Evolutionary conservation across 169 alveolate genomes (phyloP), one percentile per base, ranked within the genome.

Genomic region (Miamiensis avidus): DNA sequence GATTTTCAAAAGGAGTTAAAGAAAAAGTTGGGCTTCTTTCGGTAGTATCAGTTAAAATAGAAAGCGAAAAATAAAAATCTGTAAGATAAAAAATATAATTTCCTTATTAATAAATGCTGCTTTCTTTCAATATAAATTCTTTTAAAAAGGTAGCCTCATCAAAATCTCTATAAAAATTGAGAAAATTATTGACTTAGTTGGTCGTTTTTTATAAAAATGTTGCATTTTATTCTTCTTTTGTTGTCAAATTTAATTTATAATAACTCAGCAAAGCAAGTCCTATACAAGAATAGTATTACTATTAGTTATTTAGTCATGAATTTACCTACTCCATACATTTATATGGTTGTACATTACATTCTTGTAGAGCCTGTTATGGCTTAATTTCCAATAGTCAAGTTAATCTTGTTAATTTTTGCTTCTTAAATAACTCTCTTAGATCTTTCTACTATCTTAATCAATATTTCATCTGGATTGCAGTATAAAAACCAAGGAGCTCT

Each of bases 11-110:
- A 1, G 89, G 89, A 75, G 32, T 74, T 32, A 85, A 31, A 85
- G 86, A 78, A 79, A 85, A 85, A 29, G 89, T 85, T 31, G 89
- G 89, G 73, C 81, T 77, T 78, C 89, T 81, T 73, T 85, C 89
- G 30, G 89, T 85, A 0, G 89, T 85, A 73, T 85, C 89, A 28
- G 89, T 85, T 31, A 85, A 79, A 15, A 85, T 81, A 29, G 77
- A 69, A 25, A 85, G 74, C 29, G 83, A 84, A 34, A 85, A 72
- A 49, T 85, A 78, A 6, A 82, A 78, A 28, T 81, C 34, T 0
- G 83, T 76, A 73, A 78, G 74, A 85, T 85, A 85, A 34, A 85
- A 85, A 72, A 85, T 65, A 79, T 34, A 85, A 16, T 74, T 74
- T 20, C 78, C 78, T 1, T 75, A 32, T 64, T 76, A 31, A 74